Conservation (phyloP, 2,329 filamentous ascomycete species). For the Fusarium sp. region DNA sequence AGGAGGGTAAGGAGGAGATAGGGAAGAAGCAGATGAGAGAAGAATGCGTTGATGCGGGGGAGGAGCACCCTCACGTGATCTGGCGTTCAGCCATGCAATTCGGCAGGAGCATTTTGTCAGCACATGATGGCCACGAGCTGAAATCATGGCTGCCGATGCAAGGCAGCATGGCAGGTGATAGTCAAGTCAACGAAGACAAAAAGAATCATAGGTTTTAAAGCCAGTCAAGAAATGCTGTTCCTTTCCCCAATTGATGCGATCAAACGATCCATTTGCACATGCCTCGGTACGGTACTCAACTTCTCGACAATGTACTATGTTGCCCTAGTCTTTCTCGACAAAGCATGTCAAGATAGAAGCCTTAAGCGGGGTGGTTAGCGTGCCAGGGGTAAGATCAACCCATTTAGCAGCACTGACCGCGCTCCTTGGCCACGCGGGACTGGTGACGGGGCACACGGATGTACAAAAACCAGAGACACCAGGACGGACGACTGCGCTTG, state of each 20-base stretch:
- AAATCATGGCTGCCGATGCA: neutral
- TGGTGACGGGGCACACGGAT: too few relatives aligned
- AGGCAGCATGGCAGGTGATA: neutral
- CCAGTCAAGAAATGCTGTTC: neutral
- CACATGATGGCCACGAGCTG: neutral
- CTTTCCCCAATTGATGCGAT: neutral
- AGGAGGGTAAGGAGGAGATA: too few relatives aligned
- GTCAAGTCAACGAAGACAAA: neutral
- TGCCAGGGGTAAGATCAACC: neutral
- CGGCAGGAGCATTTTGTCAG: slow-evolving; percentile 7
- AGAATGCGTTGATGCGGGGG: slow-evolving; percentile 28
- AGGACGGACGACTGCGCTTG: too few relatives aligned
- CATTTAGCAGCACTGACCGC: too few relatives aligned
- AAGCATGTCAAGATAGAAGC: slow-evolving; percentile 10
- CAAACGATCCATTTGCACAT: neutral
- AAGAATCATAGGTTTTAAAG: neutral
- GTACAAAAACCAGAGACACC: too few relatives aligned
- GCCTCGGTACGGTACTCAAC: slow-evolving; percentile 18
- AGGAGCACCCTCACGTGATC: slow-evolving; percentile 30
- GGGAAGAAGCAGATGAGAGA: neutral
- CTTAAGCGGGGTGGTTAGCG: neutral
- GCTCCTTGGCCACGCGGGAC: too few relatives aligned
- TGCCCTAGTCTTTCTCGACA: slow-evolving; percentile 11
- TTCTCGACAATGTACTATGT: slow-evolving; percentile 36
- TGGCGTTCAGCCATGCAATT: slow-evolving; percentile 3